Evolutionary conservation across 768 basidiomycete genomes (phyloP), one percentile per base, ranked within the genome.

Genomic region (Pleurotus cornucopiae): DNA sequence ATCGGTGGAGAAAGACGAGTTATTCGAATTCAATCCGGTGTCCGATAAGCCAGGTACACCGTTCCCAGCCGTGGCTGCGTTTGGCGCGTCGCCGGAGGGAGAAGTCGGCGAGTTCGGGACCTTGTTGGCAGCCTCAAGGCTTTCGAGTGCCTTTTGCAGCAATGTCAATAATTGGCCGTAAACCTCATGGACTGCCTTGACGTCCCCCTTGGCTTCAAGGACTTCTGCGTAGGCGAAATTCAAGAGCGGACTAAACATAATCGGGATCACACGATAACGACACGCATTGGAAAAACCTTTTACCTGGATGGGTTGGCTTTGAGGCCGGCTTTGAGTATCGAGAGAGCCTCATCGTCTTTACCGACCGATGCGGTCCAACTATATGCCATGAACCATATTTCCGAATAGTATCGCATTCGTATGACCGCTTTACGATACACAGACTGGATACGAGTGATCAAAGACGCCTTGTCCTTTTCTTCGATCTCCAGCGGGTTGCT

Each of bases 371-470:
- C 75, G n/a, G 85, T 86, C 85, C 91, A 96, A 20, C 78, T 82
- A 62, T 89, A 92, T 3, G 93, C 91, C 84, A 95, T 91, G 68
- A 89, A 94, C 97, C 96, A 98, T 55, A 98, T 86, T 70, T 99
- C 97, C 3, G 91, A 86, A 68, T 89, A 97, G 72, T 91, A 98
- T 43, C 96, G 78, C 91, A 98, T 91, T 57, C 91, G 83, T 48
- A 91, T 86, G 48, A 97, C 75, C 7, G 94, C 94, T 70, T 96
- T 94, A 60, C 88, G 80, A 67, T 97, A 93, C 16, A 91, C 90
- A 45, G 86, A 84, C 63, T 86, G 84, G 9, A 98, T 77, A 21
- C 97, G 80, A 4, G 76, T 78, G 47, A 86, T 76, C 39, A 97
- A 70, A 6, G 79, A 78, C 1, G 76, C 70, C 58, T 81, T 79